Evolutionary conservation across 1,284 basidiomycete species (phyloP).

Genomic region (Laetiporus sulphureus): DNA sequence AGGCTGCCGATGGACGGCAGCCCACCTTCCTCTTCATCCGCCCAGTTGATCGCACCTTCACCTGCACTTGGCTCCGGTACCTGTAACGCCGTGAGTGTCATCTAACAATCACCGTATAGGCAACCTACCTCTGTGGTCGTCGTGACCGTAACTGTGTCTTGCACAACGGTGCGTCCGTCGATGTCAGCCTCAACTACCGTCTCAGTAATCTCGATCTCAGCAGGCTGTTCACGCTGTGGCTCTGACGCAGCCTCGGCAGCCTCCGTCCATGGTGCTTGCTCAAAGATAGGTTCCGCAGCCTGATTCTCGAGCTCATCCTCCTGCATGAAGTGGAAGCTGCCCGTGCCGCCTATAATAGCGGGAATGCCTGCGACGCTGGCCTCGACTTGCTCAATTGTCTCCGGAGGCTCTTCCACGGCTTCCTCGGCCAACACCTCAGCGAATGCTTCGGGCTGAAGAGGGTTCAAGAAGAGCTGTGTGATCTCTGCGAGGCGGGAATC

Average conservation of each 20-base stretch:
- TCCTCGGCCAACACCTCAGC: conserved; percentile 7
- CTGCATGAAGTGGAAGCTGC: conserved; percentile 70
- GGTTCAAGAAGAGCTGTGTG: conserved; percentile 42
- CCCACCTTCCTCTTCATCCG: conserved; percentile 40
- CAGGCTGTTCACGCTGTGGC: conserved; percentile 13
- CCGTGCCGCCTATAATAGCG: conserved; percentile 32
- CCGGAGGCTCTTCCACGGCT: conserved; percentile 5
- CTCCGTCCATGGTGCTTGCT: conserved; percentile 32
- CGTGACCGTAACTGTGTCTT: conserved; percentile 20
- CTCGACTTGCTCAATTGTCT: conserved; percentile 19
- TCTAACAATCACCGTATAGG: background rate
- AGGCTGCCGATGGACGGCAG: conserved; percentile 34
- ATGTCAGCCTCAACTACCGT: conserved; percentile 17
- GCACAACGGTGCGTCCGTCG: conserved; percentile 20
- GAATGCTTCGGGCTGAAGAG: conserved; percentile 25
- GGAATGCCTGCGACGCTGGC: conserved; percentile 31
- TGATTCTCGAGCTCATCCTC: conserved; percentile 58
- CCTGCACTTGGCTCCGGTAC: conserved; percentile 36
- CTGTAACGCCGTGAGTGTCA: conserved; percentile 10
- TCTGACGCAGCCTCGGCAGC: conserved; percentile 9
- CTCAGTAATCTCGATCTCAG: conserved; percentile 22
- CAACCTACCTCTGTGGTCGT: conserved; percentile 21
- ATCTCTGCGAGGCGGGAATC: conserved; percentile 55
- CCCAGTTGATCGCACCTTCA: conserved; percentile 37
- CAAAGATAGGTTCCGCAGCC: conserved; percentile 36